These are phyloP conservation scores for Gleditsia sinensis DNA, from an alignment of 306 rosid species.

Conservation along the genomic window DNA sequence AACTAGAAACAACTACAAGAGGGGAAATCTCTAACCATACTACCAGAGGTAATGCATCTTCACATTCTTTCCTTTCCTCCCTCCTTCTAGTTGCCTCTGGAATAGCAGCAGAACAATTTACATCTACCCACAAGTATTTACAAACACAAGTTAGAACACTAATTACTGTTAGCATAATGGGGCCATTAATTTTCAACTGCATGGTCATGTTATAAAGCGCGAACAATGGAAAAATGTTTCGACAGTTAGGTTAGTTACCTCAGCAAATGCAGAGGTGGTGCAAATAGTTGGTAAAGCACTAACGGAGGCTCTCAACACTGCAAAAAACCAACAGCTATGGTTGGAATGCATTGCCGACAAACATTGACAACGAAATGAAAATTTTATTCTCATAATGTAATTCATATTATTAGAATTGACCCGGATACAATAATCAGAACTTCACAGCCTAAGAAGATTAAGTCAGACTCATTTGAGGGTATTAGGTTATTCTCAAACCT, in stretches of 20 bases:
- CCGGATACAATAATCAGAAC: slow-evolving; percentile 41
- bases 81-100: slow-evolving; percentile 7
- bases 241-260: slow-evolving; percentile 65
- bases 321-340: slow-evolving; percentile 51
- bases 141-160: slow-evolving; percentile 3
- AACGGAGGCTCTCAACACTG: slow-evolving; percentile 50
- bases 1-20: background rate
- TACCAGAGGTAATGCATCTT: slow-evolving; percentile 5
- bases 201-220: slow-evolving; percentile 6
- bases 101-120: background rate
- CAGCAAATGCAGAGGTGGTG: slow-evolving; percentile 51
- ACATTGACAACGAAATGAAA: slow-evolving; percentile 7
- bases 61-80: background rate
- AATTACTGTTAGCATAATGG: slow-evolving; percentile 3
- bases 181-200: background rate
- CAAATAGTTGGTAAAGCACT: slow-evolving; percentile 46
- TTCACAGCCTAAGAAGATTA: slow-evolving; percentile 26
- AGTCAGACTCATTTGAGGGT: slow-evolving; percentile 32
- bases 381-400: slow-evolving; percentile 30
- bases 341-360: slow-evolving; percentile 39
- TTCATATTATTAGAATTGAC: slow-evolving; percentile 21
- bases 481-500: slow-evolving; percentile 53
- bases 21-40: background rate
- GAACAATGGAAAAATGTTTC: background rate
- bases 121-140: slow-evolving; percentile 22